Evolutionary conservation across 2,329 filamentous ascomycete species (phyloP).

Genomic region (Colletotrichum theobromicola): DNA sequence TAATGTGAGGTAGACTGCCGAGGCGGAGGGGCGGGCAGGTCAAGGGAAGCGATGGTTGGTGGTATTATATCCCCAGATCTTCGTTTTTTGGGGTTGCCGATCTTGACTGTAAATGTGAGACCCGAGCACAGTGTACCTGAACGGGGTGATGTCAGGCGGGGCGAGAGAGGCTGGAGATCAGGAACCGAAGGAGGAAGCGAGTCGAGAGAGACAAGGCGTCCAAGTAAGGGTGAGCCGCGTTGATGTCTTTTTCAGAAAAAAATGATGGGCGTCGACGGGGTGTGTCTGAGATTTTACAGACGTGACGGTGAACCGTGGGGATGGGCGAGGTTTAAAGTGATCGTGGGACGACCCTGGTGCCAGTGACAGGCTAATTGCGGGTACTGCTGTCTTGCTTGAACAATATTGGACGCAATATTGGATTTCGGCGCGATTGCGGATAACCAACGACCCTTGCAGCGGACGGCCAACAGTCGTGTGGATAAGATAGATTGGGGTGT

Average conservation of each 20-base stretch:
- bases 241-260: background rate
- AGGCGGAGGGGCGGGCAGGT: background rate
- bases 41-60: slow-evolving; percentile 2
- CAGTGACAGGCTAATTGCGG: slow-evolving; percentile 20
- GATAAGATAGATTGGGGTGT: background rate
- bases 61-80: slow-evolving; percentile 22
- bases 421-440: slow-evolving; percentile 20
- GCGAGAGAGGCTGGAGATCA: background rate
- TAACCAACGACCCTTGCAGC: slow-evolving; percentile 13
- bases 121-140: slow-evolving; percentile 9
- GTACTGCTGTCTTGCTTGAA: slow-evolving; percentile 18
- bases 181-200: background rate
- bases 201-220: background rate
- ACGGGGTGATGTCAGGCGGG: slow-evolving; percentile 16
- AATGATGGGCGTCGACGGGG: background rate
- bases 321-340: slow-evolving; percentile 17
- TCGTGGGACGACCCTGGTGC: slow-evolving; percentile 17
- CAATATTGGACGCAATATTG: slow-evolving; percentile 23
- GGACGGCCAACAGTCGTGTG: slow-evolving; percentile 5
- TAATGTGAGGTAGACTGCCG: background rate
- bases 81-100: slow-evolving; percentile 11
- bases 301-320: slow-evolving; percentile 13
- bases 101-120: slow-evolving; percentile 10
- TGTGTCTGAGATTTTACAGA: slow-evolving; percentile 2
- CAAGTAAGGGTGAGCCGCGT: background rate